Conservation (phyloP, 805 yeast genomes). For the Suhomyces sp. region DNA sequence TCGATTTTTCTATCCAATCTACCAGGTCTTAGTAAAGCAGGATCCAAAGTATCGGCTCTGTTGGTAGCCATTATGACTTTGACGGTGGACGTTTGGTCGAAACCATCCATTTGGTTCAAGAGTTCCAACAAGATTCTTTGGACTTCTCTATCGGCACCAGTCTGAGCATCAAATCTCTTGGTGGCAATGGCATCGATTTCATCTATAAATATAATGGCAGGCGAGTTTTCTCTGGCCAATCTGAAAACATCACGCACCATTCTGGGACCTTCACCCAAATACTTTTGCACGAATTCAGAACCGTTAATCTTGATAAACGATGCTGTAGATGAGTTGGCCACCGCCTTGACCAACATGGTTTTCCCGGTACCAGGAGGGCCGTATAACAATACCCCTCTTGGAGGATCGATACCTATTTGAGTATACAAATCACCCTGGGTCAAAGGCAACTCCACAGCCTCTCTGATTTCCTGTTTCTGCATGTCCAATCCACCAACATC, state of each 20-base stretch:
- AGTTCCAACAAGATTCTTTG: slow-evolving; percentile 95
- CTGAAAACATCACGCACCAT: slow-evolving; percentile 99
- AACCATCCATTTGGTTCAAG: slow-evolving; percentile 98
- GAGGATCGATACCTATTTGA: slow-evolving; percentile 98
- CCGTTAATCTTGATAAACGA: slow-evolving; percentile 96
- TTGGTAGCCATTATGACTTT: slow-evolving; percentile 99
- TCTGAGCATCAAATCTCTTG: slow-evolving; percentile 98
- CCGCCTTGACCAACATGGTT: slow-evolving; percentile 98
- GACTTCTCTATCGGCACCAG: slow-evolving; percentile 99
- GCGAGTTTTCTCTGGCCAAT: slow-evolving; percentile 95
- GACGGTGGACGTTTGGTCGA: slow-evolving; percentile 91
- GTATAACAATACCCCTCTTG: slow-evolving; percentile 93
- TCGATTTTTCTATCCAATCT: slow-evolving; percentile 97
- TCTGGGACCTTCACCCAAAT: slow-evolving; percentile 98
- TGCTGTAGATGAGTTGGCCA: slow-evolving; percentile 94
- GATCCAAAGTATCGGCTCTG: slow-evolving; percentile 96
- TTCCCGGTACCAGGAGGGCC: slow-evolving; percentile 99
- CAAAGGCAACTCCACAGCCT: slow-evolving; percentile 95
- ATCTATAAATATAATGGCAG: slow-evolving; percentile 95
- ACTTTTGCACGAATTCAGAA: slow-evolving; percentile 96
- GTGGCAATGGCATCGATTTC: slow-evolving; percentile 99
- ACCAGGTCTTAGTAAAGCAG: slow-evolving; percentile 97
- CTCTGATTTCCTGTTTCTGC: slow-evolving; percentile 98
- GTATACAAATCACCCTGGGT: slow-evolving; percentile 94
- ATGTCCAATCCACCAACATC: slow-evolving; percentile 99